These are phyloP conservation scores for Pseudogymnoascus sp. DNA, from an alignment of 2,329 filamentous ascomycete species.

Conservation along the genomic window DNA sequence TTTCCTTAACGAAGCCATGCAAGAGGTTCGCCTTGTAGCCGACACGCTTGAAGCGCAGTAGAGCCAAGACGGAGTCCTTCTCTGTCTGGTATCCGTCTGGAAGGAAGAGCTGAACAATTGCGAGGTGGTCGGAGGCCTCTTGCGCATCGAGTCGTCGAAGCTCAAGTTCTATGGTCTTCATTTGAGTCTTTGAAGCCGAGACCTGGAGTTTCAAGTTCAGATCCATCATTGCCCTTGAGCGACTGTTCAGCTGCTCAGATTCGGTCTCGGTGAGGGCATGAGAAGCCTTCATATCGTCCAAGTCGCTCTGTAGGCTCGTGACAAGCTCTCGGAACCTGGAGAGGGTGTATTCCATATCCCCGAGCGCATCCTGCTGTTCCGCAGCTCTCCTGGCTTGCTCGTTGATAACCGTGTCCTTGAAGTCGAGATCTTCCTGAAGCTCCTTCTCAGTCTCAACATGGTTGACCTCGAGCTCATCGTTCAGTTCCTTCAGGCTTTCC, in stretches of 20 bases:
- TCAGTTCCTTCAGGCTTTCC: conserved; percentile 82
- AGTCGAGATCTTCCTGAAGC: conserved; percentile 86
- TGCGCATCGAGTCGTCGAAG: conserved; percentile 78
- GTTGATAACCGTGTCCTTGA: conserved; percentile 73
- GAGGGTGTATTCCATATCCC: conserved; percentile 85
- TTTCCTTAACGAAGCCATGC: conserved; percentile 69
- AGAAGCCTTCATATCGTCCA: conserved; percentile 87
- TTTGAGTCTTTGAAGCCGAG: conserved; percentile 82
- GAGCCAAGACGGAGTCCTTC: conserved; percentile 75
- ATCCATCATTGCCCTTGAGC: conserved; percentile 92
- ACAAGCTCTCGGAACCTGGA: conserved; percentile 85
- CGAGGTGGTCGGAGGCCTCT: conserved; percentile 78
- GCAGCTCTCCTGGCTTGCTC: conserved; percentile 67
- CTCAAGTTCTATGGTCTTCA: conserved; percentile 90
- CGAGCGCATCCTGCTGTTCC: conserved; percentile 70
- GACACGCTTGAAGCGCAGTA: conserved; percentile 80
- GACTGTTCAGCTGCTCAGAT: conserved; percentile 79
- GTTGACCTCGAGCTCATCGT: conserved; percentile 88
- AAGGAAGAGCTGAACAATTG: conserved; percentile 81
- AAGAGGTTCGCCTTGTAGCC: conserved; percentile 80
- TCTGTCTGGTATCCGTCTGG: conserved; percentile 76
- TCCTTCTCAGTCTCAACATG: conserved; percentile 91
- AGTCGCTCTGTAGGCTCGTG: conserved; percentile 70
- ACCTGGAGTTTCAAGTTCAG: conserved; percentile 89
- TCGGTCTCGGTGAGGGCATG: conserved; percentile 89